Conservation (phyloP, 441 rosid species). For the Mallotus japonicus region DNA sequence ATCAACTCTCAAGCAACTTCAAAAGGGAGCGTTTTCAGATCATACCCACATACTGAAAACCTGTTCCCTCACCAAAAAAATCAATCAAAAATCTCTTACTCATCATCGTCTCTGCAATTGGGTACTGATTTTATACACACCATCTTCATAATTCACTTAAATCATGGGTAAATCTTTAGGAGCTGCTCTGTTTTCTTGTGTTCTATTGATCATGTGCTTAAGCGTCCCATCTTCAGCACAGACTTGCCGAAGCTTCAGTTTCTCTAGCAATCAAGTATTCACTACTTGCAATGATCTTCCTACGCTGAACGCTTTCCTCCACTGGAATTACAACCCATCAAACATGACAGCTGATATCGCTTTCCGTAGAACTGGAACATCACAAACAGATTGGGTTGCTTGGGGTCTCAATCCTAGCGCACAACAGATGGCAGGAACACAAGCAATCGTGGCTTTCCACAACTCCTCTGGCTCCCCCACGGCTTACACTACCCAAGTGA, state of each 20-base stretch:
- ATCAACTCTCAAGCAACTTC: not conserved
- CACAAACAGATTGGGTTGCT: constrained; percentile 45
- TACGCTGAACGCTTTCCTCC: constrained; percentile 48
- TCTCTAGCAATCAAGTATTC: constrained; percentile 36
- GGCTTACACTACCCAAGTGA: constrained; percentile 38
- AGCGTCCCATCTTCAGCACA: constrained; percentile 39
- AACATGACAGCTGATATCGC: constrained; percentile 51
- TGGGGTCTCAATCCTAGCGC: constrained; percentile 74
- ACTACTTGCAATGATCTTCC: constrained; percentile 44
- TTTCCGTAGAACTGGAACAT: constrained; percentile 48
- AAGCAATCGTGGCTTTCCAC: constrained; percentile 60
- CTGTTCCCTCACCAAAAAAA: not conserved
- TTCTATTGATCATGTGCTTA: constrained; percentile 22
- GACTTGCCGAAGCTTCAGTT: constrained; percentile 35
- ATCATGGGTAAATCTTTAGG: constrained; percentile 26
- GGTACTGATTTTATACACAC: too few species aligned
- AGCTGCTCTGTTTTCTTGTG: constrained; percentile 19
- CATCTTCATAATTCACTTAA: not conserved
- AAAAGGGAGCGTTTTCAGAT: not conserved
- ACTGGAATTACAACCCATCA: constrained; percentile 53
- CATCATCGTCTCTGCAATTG: too few species aligned
- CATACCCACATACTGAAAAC: constrained; percentile 16
- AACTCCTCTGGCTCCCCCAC: constrained; percentile 32
- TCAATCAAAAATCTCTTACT: not conserved
- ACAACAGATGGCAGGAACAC: constrained; percentile 40